Base-by-base conservation (phyloP, 352 stramenopile genomes). In the Phytopythium cucurbitacearum region DNA sequence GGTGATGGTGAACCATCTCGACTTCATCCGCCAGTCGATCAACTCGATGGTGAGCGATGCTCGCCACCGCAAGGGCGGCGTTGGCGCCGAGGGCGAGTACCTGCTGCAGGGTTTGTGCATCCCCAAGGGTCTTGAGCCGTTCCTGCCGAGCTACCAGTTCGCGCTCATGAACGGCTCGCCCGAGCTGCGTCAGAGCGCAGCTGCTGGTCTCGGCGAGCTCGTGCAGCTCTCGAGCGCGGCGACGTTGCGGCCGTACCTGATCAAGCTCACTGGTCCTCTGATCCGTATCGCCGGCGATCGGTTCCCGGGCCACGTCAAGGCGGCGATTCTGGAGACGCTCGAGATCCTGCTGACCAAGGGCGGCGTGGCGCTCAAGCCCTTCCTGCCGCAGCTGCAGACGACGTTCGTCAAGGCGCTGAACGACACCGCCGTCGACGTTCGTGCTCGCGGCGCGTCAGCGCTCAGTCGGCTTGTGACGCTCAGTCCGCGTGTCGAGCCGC, bases 331-430 rank as follows among this genome's bases (percentile, higher is more conserved):
- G 51, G 81, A 98, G 62, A 99, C 95, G 39, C 72, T 99, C 37
- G 91, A 96, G 59, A 88, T 99, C 15, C 91, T 99, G 56, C 61
- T 99, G 36, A 77, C 74, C 36, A 99, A 99, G 75, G 97, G 96
- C 51, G 97, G 97, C 36, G 85, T 96, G 13, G 91, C 91, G 32
- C 81, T 99, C 12, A 97, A 98, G 71, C 96, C 97, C n/a, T 99
- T 99, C 71, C 76, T 99, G 52, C 97, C 98, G 21, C 98, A 99
- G 77, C 87, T 99, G 51, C 97, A 99, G 71, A 99, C 97, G 3
- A 99, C 97, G 3, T 99, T 99, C 64, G 91, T 99, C 43, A 99
- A 99, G 77, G 95, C 96, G 38, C 71, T 99, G n/a, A 97, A 97
- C 60, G 97, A 99, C 76, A 85, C 88, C n/a, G 94, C 81, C 9